A percentile compares a stretch with the other conserved stretches of the same genome.
Conservation (phyloP, 2,329 filamentous ascomycete genomes). For the Colletotrichum neosansevieriae region DNA sequence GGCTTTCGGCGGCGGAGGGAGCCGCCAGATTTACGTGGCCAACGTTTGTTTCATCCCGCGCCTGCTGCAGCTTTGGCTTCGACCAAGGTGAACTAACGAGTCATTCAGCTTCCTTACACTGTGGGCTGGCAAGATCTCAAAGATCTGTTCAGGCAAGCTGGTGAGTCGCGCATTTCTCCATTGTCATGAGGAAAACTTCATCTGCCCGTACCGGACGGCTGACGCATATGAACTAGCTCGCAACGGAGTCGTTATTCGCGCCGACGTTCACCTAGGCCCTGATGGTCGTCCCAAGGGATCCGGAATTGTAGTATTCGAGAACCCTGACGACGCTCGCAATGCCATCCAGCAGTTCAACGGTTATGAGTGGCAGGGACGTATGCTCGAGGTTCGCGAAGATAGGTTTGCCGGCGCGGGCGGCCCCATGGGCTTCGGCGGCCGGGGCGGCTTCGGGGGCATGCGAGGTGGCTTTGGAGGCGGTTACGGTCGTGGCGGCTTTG, state of each 20-base stretch:
- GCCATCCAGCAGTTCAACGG: conserved; percentile 98
- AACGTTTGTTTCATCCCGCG: conserved; percentile 81
- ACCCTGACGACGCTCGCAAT: conserved; percentile 91
- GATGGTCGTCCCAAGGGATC: conserved; percentile 96
- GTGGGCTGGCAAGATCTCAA: conserved; percentile 99
- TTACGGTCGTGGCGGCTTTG: conserved; percentile 59
- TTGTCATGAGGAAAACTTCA: neutral
- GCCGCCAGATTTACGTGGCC: conserved; percentile 95
- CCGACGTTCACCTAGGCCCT: conserved; percentile 92
- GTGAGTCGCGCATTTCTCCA: conserved; percentile 67
- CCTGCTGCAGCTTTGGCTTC: conserved; percentile 39
- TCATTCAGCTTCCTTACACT: conserved; percentile 87
- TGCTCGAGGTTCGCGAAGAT: conserved; percentile 95
- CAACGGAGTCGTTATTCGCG: conserved; percentile 87
- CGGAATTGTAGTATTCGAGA: conserved; percentile 97
- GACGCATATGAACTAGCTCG: conserved; percentile 54
- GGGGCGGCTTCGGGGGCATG: conserved; percentile 70
- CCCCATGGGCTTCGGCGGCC: conserved; percentile 63
- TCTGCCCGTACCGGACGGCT: neutral
- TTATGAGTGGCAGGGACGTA: conserved; percentile 96
- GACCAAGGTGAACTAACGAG: conserved; percentile 43
- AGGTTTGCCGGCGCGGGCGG: conserved; percentile 81
- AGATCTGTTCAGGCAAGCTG: conserved; percentile 97
- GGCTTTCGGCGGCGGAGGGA: conserved; percentile 64
- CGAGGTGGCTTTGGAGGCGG: conserved; percentile 71